A percentile compares a stretch with the other conserved stretches of the same genome.
Evolutionary conservation across 2,329 filamentous ascomycete genomes (phyloP).

Genomic region (Colletotrichum spaethianum): DNA sequence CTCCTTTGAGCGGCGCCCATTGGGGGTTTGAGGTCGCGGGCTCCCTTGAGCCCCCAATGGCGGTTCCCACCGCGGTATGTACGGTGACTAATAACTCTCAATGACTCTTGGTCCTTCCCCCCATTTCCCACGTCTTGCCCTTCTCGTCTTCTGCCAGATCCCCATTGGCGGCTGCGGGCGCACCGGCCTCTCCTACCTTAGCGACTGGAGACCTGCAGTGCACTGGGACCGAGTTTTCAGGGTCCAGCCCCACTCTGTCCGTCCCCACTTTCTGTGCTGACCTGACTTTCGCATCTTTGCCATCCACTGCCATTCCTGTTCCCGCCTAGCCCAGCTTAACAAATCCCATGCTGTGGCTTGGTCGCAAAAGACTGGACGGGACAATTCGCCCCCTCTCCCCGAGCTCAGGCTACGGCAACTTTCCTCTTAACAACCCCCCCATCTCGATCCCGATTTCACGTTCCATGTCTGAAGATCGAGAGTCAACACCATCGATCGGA

Average conservation of each 20-base stretch:
- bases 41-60: no score
- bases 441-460: constrained; percentile 35
- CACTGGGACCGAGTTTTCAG: constrained; percentile 32
- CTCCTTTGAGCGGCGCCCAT: neutral
- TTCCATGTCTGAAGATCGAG: constrained; percentile 28
- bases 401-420: neutral
- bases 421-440: constrained; percentile 8
- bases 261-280: neutral
- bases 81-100: no score
- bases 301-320: neutral
- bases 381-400: neutral
- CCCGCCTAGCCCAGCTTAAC: neutral
- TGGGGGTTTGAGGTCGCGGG: no score
- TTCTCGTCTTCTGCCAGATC: neutral
- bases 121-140: no score
- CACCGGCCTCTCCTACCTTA: neutral
- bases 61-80: no score
- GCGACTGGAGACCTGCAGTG: no score
- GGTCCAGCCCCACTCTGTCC: constrained; percentile 14
- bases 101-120: no score
- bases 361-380: neutral
- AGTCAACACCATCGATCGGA: constrained; percentile 1
- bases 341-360: constrained; percentile 6
- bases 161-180: neutral
- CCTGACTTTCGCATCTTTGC: constrained; percentile 15